These are phyloP conservation scores for Mycena latifolia DNA, from an alignment of 768 basidiomycete genomes.

Conservation along the genomic window DNA sequence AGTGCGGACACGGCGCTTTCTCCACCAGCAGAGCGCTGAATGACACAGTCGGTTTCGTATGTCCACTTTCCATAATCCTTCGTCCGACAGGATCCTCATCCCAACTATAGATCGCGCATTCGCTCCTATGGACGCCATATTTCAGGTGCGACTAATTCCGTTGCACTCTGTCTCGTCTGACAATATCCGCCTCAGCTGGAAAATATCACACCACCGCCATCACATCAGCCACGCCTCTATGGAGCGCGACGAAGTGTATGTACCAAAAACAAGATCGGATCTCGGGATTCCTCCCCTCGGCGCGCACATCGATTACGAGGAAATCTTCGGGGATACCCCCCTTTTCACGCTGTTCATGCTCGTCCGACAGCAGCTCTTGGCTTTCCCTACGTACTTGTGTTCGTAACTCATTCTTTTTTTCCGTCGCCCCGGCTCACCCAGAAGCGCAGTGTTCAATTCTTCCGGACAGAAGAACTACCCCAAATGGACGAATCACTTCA, in stretches of 20 bases:
- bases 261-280: slow-evolving; percentile 68
- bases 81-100: too few species aligned
- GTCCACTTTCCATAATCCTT: slow-evolving; percentile 40
- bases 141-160: slow-evolving; percentile 43
- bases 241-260: slow-evolving; percentile 69
- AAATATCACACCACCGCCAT: slow-evolving; percentile 66
- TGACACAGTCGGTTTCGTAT: slow-evolving; percentile 63
- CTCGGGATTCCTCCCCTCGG: slow-evolving; percentile 58
- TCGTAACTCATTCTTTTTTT: slow-evolving; percentile 29
- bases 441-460: slow-evolving; percentile 47
- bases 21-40: slow-evolving; percentile 62
- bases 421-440: slow-evolving; percentile 2
- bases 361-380: too few species aligned
- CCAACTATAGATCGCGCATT: slow-evolving; percentile 62
- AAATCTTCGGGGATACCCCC: slow-evolving; percentile 57
- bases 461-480: slow-evolving; percentile 53
- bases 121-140: slow-evolving; percentile 65
- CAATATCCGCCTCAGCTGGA: slow-evolving; percentile 51
- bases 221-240: slow-evolving; percentile 65
- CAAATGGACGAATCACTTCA: slow-evolving; percentile 57
- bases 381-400: slow-evolving; percentile 59
- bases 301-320: slow-evolving; percentile 43
- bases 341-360: slow-evolving; percentile 55
- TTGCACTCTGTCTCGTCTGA: too few species aligned
- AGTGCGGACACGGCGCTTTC: slow-evolving; percentile 72